These are phyloP conservation scores for Xanthoconium purpureum DNA, from an alignment of 768 basidiomycete species.

Conservation along the genomic window DNA sequence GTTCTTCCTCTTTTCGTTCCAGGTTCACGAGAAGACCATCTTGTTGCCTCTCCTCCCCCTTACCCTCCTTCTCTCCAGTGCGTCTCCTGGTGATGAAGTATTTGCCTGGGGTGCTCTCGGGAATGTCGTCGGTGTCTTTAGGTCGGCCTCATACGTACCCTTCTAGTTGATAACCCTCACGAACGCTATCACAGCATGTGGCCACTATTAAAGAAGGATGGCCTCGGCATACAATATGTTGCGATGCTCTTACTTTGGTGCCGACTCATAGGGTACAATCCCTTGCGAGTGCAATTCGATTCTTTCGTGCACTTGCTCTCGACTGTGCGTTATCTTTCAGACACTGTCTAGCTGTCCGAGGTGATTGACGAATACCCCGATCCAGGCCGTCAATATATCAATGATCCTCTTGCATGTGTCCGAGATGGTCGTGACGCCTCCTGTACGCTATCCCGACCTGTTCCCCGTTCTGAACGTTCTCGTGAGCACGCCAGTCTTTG, in stretches of 20 bases:
- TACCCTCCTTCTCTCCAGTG: slow-evolving; percentile 65
- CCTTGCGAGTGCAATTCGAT: slow-evolving; percentile 42
- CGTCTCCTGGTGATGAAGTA: slow-evolving; percentile 26
- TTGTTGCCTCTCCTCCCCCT: slow-evolving; percentile 82
- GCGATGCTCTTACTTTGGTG: slow-evolving; percentile 77
- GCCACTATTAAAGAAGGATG: slow-evolving; percentile 81
- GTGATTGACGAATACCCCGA: slow-evolving; percentile 1
- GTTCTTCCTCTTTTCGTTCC: slow-evolving; percentile 96
- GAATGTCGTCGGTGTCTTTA: slow-evolving; percentile 85
- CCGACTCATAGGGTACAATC: slow-evolving; percentile 73
- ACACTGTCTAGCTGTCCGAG: not conserved
- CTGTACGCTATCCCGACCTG: slow-evolving; percentile 78
- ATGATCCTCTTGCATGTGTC: slow-evolving; percentile 57
- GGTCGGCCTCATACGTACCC: slow-evolving; percentile 44
- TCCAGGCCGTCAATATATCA: slow-evolving; percentile 52
- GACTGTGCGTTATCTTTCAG: slow-evolving; percentile 36
- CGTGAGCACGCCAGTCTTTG: slow-evolving; percentile 77
- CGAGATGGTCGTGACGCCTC: slow-evolving; percentile 61
- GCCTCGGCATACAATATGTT: slow-evolving; percentile 70
- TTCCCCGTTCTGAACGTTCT: slow-evolving; percentile 84
- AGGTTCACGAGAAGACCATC: slow-evolving; percentile 95
- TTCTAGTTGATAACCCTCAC: not conserved
- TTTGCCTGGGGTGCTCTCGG: slow-evolving; percentile 38
- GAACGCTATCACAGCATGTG: slow-evolving; percentile 67
- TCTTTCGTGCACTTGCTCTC: slow-evolving; percentile 56